Evolutionary conservation across 1,284 basidiomycete species (phyloP).

Genomic region (Rhodotorula sp.): DNA sequence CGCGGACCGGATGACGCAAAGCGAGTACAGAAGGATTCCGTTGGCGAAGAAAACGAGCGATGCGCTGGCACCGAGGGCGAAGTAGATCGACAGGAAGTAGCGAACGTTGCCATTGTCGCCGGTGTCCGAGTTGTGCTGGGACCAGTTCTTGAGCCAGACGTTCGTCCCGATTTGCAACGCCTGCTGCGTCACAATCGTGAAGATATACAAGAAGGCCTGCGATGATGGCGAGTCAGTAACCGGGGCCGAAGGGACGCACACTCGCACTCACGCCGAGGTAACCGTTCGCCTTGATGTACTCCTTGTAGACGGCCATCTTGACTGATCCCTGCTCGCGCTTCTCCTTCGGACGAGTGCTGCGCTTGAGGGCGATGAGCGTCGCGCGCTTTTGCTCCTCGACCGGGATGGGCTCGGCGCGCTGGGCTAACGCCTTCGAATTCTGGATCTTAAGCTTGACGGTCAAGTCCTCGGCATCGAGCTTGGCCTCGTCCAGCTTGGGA

Average conservation of each 20-base stretch:
- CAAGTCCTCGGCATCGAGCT: slow-evolving; percentile 43
- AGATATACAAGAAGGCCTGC: slow-evolving; percentile 60
- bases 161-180: slow-evolving; percentile 58
- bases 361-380: slow-evolving; percentile 41
- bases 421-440: slow-evolving; percentile 26
- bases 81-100: slow-evolving; percentile 40
- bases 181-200: slow-evolving; percentile 58
- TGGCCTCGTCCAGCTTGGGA: slow-evolving; percentile 45
- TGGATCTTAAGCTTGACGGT: slow-evolving; percentile 41
- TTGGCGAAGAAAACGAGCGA: slow-evolving; percentile 36
- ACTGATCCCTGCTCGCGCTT: slow-evolving; percentile 79
- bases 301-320: slow-evolving; percentile 70
- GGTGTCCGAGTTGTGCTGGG: slow-evolving; percentile 66
- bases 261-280: slow-evolving; percentile 58
- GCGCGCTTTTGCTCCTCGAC: slow-evolving; percentile 37
- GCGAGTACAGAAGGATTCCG: slow-evolving; percentile 65
- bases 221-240: not conserved
- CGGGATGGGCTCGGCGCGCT: slow-evolving; percentile 32
- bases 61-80: slow-evolving; percentile 26
- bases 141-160: slow-evolving; percentile 74
- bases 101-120: slow-evolving; percentile 58
- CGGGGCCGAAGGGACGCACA: not conserved
- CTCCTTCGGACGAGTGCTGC: slow-evolving; percentile 56
- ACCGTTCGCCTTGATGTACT: slow-evolving; percentile 78
- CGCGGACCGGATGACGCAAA: slow-evolving; percentile 73